Conservation (phyloP, 2,329 filamentous ascomycete genomes). For the Hysterium pulicare region DNA sequence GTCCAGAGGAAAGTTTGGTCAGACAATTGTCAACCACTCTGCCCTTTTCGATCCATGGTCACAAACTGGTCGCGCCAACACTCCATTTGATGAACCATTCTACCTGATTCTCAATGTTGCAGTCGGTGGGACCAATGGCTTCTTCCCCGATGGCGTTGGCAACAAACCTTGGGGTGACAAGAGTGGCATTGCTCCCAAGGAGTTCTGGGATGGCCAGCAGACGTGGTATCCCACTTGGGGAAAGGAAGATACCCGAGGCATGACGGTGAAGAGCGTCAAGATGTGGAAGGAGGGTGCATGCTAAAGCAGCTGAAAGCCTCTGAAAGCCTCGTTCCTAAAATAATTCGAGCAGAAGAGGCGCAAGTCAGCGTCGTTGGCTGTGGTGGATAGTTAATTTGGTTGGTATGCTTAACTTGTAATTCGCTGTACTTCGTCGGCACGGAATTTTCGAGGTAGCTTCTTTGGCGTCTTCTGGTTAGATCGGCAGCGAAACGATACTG, state of each 20-base stretch:
- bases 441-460: no score
- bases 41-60: constrained; percentile 61
- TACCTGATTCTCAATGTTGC: constrained; percentile 74
- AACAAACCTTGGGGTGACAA: constrained; percentile 66
- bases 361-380: background rate
- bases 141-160: constrained; percentile 62
- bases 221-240: constrained; percentile 70
- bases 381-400: background rate
- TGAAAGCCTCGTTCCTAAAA: no score
- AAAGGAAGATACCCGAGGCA: constrained; percentile 49
- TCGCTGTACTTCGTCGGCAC: background rate
- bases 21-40: constrained; percentile 61
- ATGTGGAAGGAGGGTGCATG: constrained; percentile 42
- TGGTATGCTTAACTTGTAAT: constrained; percentile 3
- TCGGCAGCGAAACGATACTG: no score
- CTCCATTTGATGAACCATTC: constrained; percentile 72
- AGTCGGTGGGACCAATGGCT: constrained; percentile 74
- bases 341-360: background rate
- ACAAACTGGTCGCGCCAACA: constrained; percentile 57
- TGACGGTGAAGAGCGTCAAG: constrained; percentile 66
- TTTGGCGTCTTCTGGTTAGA: no score
- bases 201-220: constrained; percentile 23
- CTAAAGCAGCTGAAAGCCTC: constrained; percentile 3
- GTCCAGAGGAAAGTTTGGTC: constrained; percentile 64
- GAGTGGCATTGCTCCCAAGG: constrained; percentile 17